Evolutionary conservation across 768 basidiomycete genomes (phyloP).

Genomic region (Porpolomopsis calyptriformis): DNA sequence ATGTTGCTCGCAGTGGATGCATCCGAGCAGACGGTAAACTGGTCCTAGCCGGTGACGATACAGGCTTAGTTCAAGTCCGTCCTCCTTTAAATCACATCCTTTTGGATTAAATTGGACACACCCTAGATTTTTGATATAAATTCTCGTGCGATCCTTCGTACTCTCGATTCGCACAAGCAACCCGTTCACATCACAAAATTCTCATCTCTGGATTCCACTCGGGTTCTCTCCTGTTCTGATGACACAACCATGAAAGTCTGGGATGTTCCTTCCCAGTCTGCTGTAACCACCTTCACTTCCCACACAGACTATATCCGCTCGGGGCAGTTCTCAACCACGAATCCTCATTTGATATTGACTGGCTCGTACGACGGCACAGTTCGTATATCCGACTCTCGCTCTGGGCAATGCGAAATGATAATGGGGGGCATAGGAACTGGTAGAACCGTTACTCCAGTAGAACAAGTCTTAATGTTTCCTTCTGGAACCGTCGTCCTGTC

Average conservation of each 20-base stretch:
- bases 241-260: slow-evolving; percentile 90
- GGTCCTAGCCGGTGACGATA: slow-evolving; percentile 90
- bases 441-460: slow-evolving; percentile 54
- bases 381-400: slow-evolving; percentile 77
- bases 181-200: slow-evolving; percentile 94
- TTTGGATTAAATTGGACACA: neutral
- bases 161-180: slow-evolving; percentile 88
- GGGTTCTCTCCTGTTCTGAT: slow-evolving; percentile 89
- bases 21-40: slow-evolving; percentile 92
- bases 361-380: slow-evolving; percentile 94
- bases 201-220: slow-evolving; percentile 69
- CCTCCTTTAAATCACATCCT: neutral
- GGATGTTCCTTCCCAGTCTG: slow-evolving; percentile 86
- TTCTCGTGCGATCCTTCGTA: slow-evolving; percentile 86
- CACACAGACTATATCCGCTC: slow-evolving; percentile 97
- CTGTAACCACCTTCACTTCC: slow-evolving; percentile 65
- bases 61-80: slow-evolving; percentile 70
- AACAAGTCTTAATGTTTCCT: slow-evolving; percentile 88
- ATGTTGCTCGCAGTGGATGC: slow-evolving; percentile 80
- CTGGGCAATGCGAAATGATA: slow-evolving; percentile 73
- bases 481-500: slow-evolving; percentile 80
- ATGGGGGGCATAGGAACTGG: slow-evolving; percentile 40
- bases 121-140: slow-evolving; percentile 82
- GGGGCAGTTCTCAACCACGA: slow-evolving; percentile 73
- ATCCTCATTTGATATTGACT: slow-evolving; percentile 78